A percentile compares a stretch with the other conserved stretches of the same genome.
Evolutionary conservation across 305 asterid genomes (phyloP).

Genomic region (Fraxinus platypoda): DNA sequence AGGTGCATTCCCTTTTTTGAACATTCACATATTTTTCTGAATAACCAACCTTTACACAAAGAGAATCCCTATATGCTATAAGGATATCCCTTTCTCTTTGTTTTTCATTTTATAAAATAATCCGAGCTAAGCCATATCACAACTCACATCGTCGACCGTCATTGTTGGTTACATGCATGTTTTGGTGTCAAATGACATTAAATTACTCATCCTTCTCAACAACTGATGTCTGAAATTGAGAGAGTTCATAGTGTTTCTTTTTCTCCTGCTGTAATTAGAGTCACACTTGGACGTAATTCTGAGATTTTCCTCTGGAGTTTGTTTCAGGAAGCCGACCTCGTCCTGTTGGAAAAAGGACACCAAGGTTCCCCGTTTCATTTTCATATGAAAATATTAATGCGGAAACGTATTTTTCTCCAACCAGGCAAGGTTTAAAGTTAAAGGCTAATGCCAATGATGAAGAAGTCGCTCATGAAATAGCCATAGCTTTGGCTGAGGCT

Average conservation of each 20-base stretch:
- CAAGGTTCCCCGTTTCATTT: conserved; percentile 71
- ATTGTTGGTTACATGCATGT: neutral
- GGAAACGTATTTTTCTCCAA: conserved; percentile 55
- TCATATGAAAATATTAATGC: conserved; percentile 49
- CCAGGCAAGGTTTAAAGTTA: conserved; percentile 53
- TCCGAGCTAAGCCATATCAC: neutral
- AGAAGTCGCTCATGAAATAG: conserved; percentile 82
- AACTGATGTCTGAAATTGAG: neutral
- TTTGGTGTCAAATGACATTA: neutral
- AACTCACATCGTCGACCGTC: neutral
- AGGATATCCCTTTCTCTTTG: neutral
- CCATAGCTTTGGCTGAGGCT: conserved; percentile 83
- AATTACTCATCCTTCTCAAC: neutral
- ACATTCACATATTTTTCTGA: neutral
- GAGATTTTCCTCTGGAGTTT: conserved; percentile 32
- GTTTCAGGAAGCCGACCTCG: conserved; percentile 76
- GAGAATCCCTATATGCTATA: neutral
- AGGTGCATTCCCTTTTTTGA: neutral
- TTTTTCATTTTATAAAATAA: neutral
- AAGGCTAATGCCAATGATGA: conserved; percentile 66
- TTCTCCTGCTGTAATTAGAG: conserved; percentile 15
- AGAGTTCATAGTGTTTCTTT: neutral
- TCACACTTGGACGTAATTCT: conserved; percentile 20
- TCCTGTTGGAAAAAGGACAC: conserved; percentile 90
- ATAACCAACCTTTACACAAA: neutral